These are phyloP conservation scores for Eimeria tenella DNA, from an alignment of 169 alveolate genomes.

Conservation along the genomic window DNA sequence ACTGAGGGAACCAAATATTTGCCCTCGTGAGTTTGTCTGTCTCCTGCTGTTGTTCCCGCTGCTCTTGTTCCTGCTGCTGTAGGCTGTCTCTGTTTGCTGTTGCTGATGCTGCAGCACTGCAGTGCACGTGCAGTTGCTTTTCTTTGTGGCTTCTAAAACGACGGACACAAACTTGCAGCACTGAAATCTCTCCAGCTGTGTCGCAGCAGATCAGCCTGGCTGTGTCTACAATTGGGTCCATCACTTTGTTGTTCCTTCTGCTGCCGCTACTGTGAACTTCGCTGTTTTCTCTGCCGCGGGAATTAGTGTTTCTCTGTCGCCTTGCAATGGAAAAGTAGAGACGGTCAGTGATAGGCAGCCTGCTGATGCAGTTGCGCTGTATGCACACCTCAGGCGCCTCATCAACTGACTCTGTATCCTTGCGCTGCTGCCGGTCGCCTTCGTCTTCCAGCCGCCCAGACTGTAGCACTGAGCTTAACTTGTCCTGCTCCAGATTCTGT, in stretches of 20 bases:
- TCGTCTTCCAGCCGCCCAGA: background rate
- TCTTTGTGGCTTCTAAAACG: background rate
- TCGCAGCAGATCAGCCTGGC: conserved; percentile 28
- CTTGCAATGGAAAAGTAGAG: conserved; percentile 1
- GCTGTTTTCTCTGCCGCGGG: conserved; percentile 13
- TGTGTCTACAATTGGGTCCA: background rate
- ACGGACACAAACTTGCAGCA: conserved; percentile 12
- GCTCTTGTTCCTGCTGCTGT: background rate
- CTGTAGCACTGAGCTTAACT: background rate
- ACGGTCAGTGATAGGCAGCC: conserved; percentile 1
- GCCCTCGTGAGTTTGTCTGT: background rate
- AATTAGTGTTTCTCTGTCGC: background rate
- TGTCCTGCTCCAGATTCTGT: background rate
- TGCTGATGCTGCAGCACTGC: background rate
- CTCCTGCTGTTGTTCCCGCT: background rate
- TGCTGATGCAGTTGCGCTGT: conserved; percentile 42
- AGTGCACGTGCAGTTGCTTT: conserved; percentile 5
- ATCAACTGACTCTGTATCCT: background rate
- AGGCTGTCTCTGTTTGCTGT: background rate
- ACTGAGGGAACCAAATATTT: conserved; percentile 24
- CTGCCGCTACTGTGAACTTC: background rate
- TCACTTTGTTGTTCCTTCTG: background rate
- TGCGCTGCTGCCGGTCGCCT: background rate
- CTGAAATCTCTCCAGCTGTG: conserved; percentile 22
- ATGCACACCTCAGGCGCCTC: conserved; percentile 1